Evolutionary conservation across 352 stramenopile genomes (phyloP).

Genomic region (Paralagenidium karlingii): DNA sequence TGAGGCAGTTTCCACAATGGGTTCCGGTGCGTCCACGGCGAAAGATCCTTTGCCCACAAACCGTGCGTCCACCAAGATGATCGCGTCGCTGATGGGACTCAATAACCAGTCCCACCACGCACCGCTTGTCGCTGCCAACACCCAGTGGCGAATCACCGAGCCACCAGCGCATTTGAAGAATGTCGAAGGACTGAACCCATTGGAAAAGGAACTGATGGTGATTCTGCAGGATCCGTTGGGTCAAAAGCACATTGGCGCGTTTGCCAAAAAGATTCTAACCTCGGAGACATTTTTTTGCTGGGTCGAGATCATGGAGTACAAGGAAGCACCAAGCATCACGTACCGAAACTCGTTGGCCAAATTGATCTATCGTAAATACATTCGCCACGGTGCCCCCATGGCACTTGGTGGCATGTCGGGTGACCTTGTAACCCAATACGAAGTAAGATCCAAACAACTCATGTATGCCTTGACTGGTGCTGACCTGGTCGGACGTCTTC

Average conservation of each 20-base stretch:
- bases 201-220: constrained; percentile 53
- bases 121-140: constrained; percentile 60
- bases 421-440: constrained; percentile 50
- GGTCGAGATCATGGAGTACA: constrained; percentile 79
- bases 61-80: constrained; percentile 33
- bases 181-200: constrained; percentile 27
- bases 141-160: constrained; percentile 59
- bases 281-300: constrained; percentile 79
- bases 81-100: constrained; percentile 30
- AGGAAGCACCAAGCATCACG: constrained; percentile 39
- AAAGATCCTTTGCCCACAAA: constrained; percentile 8
- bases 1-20: too few species aligned
- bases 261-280: constrained; percentile 74
- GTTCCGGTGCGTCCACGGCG: constrained; percentile 25
- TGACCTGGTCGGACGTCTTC: too few species aligned
- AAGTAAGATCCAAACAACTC: constrained; percentile 17
- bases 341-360: constrained; percentile 68
- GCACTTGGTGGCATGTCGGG: constrained; percentile 60
- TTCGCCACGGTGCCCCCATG: constrained; percentile 63
- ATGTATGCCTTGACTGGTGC: constrained; percentile 1
- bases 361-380: constrained; percentile 80
- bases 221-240: constrained; percentile 68
- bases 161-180: constrained; percentile 19
- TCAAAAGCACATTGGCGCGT: constrained; percentile 68
- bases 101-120: constrained; percentile 52